These are phyloP conservation scores for Aspergillus hiratsukae DNA, from an alignment of 2,329 filamentous ascomycete genomes.

Conservation along the genomic window DNA sequence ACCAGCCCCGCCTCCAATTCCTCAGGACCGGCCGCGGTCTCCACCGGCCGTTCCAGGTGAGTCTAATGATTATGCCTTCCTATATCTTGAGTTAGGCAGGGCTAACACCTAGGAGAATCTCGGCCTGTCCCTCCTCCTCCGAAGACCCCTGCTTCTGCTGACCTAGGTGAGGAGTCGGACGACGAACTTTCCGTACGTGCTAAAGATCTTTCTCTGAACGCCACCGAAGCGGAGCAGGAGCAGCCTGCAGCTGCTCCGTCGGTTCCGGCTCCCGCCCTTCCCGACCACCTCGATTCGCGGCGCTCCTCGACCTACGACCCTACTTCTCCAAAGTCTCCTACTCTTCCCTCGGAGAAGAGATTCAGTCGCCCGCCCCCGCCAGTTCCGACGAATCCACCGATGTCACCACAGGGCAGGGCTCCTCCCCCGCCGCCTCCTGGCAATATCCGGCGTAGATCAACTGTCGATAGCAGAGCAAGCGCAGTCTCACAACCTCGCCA, in stretches of 20 bases:
- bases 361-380: conserved; percentile 42
- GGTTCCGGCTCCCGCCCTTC: conserved; percentile 42
- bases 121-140: conserved; percentile 57
- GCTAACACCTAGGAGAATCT: conserved; percentile 43
- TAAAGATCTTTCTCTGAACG: conserved; percentile 42
- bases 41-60: conserved; percentile 49
- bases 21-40: conserved; percentile 32
- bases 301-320: conserved; percentile 34
- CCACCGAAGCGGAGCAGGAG: conserved; percentile 37
- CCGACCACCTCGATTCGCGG: conserved; percentile 37
- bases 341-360: conserved; percentile 35
- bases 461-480: conserved; percentile 48
- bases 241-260: conserved; percentile 46
- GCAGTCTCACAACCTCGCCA: conserved; percentile 41
- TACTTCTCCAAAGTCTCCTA: conserved; percentile 39
- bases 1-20: conserved; percentile 34
- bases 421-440: conserved; percentile 61
- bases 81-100: conserved; percentile 19
- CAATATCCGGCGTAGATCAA: conserved; percentile 54
- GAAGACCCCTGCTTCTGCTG: conserved; percentile 58
- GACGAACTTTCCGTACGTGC: conserved; percentile 68
- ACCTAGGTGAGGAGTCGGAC: conserved; percentile 78
- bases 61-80: conserved; percentile 26
- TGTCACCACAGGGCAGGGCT: conserved; percentile 46
- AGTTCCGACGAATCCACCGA: conserved; percentile 37